Evolutionary conservation across 768 basidiomycete species (phyloP).

Genomic region (Termitomyces sp.): DNA sequence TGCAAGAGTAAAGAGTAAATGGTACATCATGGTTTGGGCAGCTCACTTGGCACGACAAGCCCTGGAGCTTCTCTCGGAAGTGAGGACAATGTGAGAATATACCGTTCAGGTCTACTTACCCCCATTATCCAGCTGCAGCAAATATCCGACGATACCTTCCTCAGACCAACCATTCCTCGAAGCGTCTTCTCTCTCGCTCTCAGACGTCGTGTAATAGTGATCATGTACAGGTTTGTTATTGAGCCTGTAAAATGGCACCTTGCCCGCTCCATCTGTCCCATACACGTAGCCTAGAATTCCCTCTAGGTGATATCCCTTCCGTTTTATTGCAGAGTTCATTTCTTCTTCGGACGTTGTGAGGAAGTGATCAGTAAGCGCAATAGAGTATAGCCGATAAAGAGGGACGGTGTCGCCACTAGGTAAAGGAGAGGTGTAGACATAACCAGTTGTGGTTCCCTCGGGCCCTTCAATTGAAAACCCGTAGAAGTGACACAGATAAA

Average conservation of each 20-base stretch:
- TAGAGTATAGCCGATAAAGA: constrained; percentile 16
- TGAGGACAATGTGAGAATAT: not conserved
- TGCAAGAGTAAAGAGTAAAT: not conserved
- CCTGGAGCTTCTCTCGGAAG: not conserved
- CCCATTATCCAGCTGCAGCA: constrained; percentile 7
- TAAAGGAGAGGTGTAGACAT: constrained; percentile 11
- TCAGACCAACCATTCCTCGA: constrained; percentile 18
- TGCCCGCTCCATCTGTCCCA: constrained; percentile 6
- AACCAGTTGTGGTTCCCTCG: constrained; percentile 15
- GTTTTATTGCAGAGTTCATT: constrained; percentile 13
- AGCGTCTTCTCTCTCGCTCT: constrained; percentile 16
- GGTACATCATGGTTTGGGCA: not conserved
- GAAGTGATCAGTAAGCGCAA: constrained; percentile 15
- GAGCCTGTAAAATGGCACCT: constrained; percentile 16
- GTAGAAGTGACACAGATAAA: constrained; percentile 16
- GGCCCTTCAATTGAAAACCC: constrained; percentile 16
- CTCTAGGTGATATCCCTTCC: constrained; percentile 16
- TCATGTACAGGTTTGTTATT: constrained; percentile 13
- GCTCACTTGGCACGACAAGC: not conserved
- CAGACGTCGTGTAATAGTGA: constrained; percentile 18
- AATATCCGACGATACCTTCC: constrained; percentile 14
- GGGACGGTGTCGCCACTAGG: constrained; percentile 11
- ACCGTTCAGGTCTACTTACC: constrained; percentile 1
- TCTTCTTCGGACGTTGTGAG: constrained; percentile 13
- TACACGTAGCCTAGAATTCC: constrained; percentile 17